These are phyloP conservation scores for Leishmania guyanensis DNA, from an alignment of 208 protist genomes.

Conservation along the genomic window DNA sequence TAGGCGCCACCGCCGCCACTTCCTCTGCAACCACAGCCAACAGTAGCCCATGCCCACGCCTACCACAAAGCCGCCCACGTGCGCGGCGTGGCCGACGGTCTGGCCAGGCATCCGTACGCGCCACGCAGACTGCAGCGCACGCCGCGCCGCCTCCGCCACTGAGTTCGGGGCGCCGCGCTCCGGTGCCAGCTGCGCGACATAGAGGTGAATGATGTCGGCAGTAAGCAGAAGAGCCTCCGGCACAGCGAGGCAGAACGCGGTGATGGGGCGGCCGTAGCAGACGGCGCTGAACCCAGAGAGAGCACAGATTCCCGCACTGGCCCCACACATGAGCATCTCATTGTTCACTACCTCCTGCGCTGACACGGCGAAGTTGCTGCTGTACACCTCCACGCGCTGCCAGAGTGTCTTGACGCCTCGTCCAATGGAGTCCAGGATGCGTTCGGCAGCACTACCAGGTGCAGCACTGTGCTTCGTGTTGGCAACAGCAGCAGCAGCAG, in stretches of 20 bases:
- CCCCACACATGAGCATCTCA: conserved; percentile 60
- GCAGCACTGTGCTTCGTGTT: background rate
- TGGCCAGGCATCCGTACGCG: conserved; percentile 37
- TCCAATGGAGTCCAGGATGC: background rate
- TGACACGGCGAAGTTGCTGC: conserved; percentile 21
- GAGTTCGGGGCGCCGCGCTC: background rate
- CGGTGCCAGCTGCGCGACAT: conserved; percentile 9
- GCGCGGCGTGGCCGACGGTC: conserved; percentile 64
- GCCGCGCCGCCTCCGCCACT: conserved; percentile 1
- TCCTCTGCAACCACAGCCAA: conserved; percentile 34
- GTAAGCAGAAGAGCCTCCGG: conserved; percentile 39
- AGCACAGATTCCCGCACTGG: conserved; percentile 55
- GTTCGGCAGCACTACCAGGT: conserved; percentile 1
- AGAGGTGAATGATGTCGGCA: conserved; percentile 18
- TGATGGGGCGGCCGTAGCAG: conserved; percentile 42
- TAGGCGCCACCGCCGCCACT: conserved; percentile 10
- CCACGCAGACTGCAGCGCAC: conserved; percentile 21
- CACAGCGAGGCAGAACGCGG: conserved; percentile 33
- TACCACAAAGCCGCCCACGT: conserved; percentile 61
- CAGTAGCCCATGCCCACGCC: conserved; percentile 43
- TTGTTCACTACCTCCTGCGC: conserved; percentile 40
- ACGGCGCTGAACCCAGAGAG: conserved; percentile 61
- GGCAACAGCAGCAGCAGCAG: conserved; percentile 2
- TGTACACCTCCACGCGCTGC: conserved; percentile 20
- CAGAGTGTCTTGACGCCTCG: background rate